Percentiles rank a stretch among this genome's conserved stretches.
phyloP scores from a whole-genome alignment of 306 rosid species.

The Ammopiptanthus mongolicus region DNA sequence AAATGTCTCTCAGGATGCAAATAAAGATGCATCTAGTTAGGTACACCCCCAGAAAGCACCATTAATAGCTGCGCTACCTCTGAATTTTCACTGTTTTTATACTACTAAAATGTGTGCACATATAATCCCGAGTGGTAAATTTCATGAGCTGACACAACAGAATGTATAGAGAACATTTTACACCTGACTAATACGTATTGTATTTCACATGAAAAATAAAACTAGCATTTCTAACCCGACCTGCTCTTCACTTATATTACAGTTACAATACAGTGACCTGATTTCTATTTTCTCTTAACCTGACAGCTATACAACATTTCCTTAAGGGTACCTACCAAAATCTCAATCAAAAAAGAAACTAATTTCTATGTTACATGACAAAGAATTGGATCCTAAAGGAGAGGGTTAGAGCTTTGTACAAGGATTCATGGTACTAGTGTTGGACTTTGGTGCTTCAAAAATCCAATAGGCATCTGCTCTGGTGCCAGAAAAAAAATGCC shows the following conservation, averaged over 20 bases:
- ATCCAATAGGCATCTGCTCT: conserved; percentile 40
- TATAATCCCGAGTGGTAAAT: neutral
- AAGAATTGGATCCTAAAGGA: conserved; percentile 58
- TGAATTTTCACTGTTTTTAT: neutral
- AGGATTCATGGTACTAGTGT: conserved; percentile 37
- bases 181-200: conserved; percentile 6
- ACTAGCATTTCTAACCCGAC: conserved; percentile 31
- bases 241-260: conserved; percentile 47
- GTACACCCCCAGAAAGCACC: neutral
- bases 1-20: neutral
- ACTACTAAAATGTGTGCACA: neutral
- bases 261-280: conserved; percentile 53
- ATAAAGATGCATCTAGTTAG: neutral
- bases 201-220: conserved; percentile 24
- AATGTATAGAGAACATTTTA: conserved; percentile 12
- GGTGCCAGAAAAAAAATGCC: conserved; percentile 34
- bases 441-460: conserved; percentile 39
- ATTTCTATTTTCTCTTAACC: conserved; percentile 54
- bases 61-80: neutral
- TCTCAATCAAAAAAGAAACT: conserved; percentile 34
- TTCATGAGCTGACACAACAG: neutral
- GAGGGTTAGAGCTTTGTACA: conserved; percentile 77
- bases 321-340: conserved; percentile 53
- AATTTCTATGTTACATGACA: conserved; percentile 60
- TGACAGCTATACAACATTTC: conserved; percentile 66